A percentile compares a stretch with the other conserved stretches of the same genome.
Evolutionary conservation across 2,329 filamentous ascomycete genomes (phyloP).

Genomic region (Claviceps sp.): DNA sequence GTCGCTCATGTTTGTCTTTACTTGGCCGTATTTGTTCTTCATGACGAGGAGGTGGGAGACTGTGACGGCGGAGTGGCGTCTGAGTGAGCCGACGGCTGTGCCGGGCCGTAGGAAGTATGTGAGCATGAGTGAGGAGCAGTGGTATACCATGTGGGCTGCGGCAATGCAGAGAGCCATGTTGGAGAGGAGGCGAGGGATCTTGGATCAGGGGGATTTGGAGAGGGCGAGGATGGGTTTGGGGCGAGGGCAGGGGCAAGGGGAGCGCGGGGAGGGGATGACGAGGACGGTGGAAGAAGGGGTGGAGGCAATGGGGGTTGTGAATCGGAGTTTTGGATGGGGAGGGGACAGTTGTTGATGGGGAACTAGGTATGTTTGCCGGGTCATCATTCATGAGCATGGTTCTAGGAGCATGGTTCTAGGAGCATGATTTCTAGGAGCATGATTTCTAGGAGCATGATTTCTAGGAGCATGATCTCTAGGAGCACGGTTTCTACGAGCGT

Average conservation of each 20-base stretch:
- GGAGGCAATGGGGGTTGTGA: conserved; percentile 37
- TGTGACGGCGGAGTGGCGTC: conserved; percentile 43
- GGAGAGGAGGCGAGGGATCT: conserved; percentile 38
- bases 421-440: too few relatives aligned
- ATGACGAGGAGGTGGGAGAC: conserved; percentile 55
- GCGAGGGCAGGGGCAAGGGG: conserved; percentile 12
- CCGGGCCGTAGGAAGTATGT: conserved; percentile 32
- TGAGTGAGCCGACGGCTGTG: conserved; percentile 18
- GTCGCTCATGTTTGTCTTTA: conserved; percentile 54
- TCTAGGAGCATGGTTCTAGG: too few relatives aligned
- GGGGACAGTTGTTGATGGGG: conserved; percentile 10
- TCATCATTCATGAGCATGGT: too few relatives aligned
- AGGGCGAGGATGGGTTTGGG: conserved; percentile 15
- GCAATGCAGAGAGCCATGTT: conserved; percentile 47
- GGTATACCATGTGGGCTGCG: conserved; percentile 49
- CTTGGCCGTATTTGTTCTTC: conserved; percentile 59
- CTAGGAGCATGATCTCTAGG: too few relatives aligned
- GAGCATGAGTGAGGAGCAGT: conserved; percentile 41
- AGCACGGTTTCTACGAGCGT: too few relatives aligned
- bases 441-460: too few relatives aligned
- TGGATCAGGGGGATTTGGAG: conserved; percentile 45
- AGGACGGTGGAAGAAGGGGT: conserved; percentile 35
- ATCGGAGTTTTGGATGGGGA: conserved; percentile 42
- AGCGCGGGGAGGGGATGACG: conserved; percentile 26
- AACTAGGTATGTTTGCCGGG: neutral